Base-by-base conservation (phyloP, 768 basidiomycete genomes). In the Kwoniella heveanensis region DNA sequence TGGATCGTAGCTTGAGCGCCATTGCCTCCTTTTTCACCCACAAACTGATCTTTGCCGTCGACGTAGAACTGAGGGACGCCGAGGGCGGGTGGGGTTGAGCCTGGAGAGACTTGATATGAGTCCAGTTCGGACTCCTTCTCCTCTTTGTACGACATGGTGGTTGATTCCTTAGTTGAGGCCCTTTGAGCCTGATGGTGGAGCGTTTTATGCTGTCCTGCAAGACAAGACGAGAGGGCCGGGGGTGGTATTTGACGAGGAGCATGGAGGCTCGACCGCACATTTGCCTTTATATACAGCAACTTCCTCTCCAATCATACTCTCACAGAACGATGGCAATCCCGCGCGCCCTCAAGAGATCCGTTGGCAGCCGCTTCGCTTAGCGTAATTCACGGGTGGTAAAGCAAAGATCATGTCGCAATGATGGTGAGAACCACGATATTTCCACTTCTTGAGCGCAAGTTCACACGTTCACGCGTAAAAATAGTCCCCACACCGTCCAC, bases 1-100 rank as follows among this genome's bases (percentile, higher is more conserved):
- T 67, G 66, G 29, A 63, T 63, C 13, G 66, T 63, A 7, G 48
- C 56, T 36, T 54, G 49, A 3, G 56, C 61, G 19, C 60, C 66
- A 51, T 67, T 67, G 17, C 57, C 66, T 13, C 61, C 66, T 22
- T 44, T 21, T 51, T 67, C 61, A 19, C 56, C 62, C 26, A 67
- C 56, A 25, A 57, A 67, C 17, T 62, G 32, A 24, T 49, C 30
- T 29, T 53, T 46, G 27, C 61, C 51, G 37, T 47, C 48, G 29
- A 60, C 50, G 36, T 60, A 60, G 21, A 60, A 60, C 13, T 60
- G 49, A 9, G 48, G 58, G 19, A 44, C 36, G 37, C 37, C 50
- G 19, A 53, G 22, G 13, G 5, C 48, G 22, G 22, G 10, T 9
- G 25, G 22, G 48, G 22, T 49, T 19, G 48, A 15, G 4, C 22